Conservation (phyloP, 352 stramenopile genomes). For the Saprolegnia parasitica region DNA sequence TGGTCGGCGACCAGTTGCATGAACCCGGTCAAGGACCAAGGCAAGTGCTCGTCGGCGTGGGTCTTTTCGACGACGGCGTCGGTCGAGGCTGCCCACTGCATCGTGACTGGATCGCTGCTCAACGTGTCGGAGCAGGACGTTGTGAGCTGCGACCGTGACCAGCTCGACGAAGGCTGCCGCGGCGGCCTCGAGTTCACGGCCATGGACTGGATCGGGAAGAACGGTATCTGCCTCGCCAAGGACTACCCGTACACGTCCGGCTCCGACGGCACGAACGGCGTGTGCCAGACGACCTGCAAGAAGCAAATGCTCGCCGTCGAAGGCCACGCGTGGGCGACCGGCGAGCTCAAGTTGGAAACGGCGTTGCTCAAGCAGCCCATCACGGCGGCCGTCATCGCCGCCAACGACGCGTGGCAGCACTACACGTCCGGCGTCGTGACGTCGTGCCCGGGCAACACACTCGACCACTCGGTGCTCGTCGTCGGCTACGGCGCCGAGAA, state of each 20-base stretch:
- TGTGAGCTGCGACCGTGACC: constrained; percentile 79
- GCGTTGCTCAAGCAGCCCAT: constrained; percentile 96
- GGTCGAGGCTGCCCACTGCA: constrained; percentile 86
- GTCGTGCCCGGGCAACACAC: constrained; percentile 57
- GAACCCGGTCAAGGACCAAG: constrained; percentile 91
- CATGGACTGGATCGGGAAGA: constrained; percentile 79
- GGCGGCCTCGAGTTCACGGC: constrained; percentile 81
- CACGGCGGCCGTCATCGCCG: constrained; percentile 91
- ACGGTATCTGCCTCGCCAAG: constrained; percentile 75
- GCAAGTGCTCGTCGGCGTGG: constrained; percentile 94
- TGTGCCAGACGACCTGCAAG: constrained; percentile 42
- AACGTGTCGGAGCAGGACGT: constrained; percentile 91
- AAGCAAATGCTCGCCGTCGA: constrained; percentile 32
- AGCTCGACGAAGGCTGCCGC: constrained; percentile 90
- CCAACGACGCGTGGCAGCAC: constrained; percentile 95
- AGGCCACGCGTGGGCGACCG: constrained; percentile 46
- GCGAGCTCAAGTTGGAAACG: constrained; percentile 86
- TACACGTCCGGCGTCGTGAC: constrained; percentile 92
- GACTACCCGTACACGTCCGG: too few relatives aligned
- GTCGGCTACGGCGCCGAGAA: constrained; percentile 90
- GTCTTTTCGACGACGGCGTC: constrained; percentile 90
- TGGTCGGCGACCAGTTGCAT: constrained; percentile 85
- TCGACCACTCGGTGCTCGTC: constrained; percentile 96
- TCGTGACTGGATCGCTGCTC: constrained; percentile 55
- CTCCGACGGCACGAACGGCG: constrained; percentile 31